Percentiles rank a stretch among this genome's conserved stretches.
phyloP scores from a whole-genome alignment of 192 early-diverging fungal species.

The Umbelopsis vinacea region DNA sequence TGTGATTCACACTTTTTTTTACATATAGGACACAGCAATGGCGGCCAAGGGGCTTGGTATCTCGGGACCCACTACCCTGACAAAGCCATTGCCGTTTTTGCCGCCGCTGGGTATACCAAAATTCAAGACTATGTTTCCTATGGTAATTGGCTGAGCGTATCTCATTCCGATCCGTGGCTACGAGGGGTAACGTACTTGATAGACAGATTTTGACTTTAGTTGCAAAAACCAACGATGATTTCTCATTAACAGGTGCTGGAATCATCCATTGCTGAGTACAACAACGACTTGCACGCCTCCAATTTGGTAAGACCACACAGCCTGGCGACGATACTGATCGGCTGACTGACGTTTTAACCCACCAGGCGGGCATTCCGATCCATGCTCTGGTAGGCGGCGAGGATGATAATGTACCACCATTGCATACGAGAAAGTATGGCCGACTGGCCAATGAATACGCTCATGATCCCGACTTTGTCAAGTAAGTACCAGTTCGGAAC shows the following conservation, averaged over 20 bases:
- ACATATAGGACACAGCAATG: slow-evolving; percentile 70
- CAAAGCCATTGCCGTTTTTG: slow-evolving; percentile 63
- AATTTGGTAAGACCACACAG: slow-evolving; percentile 57
- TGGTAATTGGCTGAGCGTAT: slow-evolving; percentile 60
- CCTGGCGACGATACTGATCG: background rate
- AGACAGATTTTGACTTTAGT: background rate
- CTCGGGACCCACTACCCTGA: slow-evolving; percentile 73
- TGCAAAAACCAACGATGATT: background rate
- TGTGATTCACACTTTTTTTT: too few relatives aligned
- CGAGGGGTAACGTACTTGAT: slow-evolving; percentile 52
- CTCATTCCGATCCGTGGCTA: slow-evolving; percentile 67
- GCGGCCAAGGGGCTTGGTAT: slow-evolving; percentile 83
- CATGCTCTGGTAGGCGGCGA: slow-evolving; percentile 61
- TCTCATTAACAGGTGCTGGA: slow-evolving; percentile 58
- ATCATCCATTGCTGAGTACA: slow-evolving; percentile 73
- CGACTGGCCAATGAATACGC: slow-evolving; percentile 69
- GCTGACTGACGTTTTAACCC: too few relatives aligned
- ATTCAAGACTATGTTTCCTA: slow-evolving; percentile 79
- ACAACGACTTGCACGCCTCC: slow-evolving; percentile 71
- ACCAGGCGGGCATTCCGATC: slow-evolving; percentile 67
- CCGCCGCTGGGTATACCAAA: slow-evolving; percentile 74
- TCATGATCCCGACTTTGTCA: slow-evolving; percentile 47
- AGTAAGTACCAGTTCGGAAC: slow-evolving; percentile 41
- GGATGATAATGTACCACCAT: slow-evolving; percentile 79
- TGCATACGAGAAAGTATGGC: slow-evolving; percentile 64